These are phyloP conservation scores for Yamadazyma friedrichii DNA, from an alignment of 1,139 yeast genomes.

Conservation along the genomic window DNA sequence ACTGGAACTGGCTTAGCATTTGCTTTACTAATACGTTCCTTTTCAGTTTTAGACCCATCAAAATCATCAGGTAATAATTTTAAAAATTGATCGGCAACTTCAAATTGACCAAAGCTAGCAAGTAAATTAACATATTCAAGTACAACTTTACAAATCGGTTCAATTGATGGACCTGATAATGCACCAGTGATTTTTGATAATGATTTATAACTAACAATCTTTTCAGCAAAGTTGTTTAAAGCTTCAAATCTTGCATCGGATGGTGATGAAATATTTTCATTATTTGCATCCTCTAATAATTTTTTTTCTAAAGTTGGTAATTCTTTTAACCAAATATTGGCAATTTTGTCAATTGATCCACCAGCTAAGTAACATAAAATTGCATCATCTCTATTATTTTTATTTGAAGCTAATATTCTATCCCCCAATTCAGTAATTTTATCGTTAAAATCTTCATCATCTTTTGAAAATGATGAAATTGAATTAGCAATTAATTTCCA, in stretches of 20 bases:
- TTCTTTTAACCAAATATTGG: constrained; percentile 83
- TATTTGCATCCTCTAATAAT: constrained; percentile 39
- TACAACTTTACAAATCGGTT: constrained; percentile 54
- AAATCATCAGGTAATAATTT: constrained; percentile 63
- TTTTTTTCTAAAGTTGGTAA: constrained; percentile 56
- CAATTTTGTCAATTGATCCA: constrained; percentile 72
- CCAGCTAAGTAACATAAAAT: constrained; percentile 80
- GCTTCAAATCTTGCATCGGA: constrained; percentile 86
- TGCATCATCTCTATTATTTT: constrained; percentile 61
- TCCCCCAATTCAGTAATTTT: constrained; percentile 75
- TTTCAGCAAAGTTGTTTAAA: constrained; percentile 78
- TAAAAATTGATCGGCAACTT: constrained; percentile 71
- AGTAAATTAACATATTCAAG: constrained; percentile 80
- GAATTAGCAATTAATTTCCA: constrained; percentile 86
- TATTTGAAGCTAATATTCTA: constrained; percentile 35
- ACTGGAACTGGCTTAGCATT: constrained; percentile 7
- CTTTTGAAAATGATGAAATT: constrained; percentile 55
- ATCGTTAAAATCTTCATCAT: constrained; percentile 46
- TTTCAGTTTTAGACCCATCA: constrained; percentile 50
- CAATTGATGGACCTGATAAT: constrained; percentile 47
- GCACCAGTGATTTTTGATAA: constrained; percentile 42
- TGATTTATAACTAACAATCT: constrained; percentile 72
- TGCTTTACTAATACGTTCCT: constrained; percentile 76
- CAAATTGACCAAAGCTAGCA: constrained; percentile 82
- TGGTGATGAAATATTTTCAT: constrained; percentile 49